Evolutionary conservation across 1,284 basidiomycete species (phyloP), one percentile per base, ranked within the genome.

Genomic region (Ustilago hordei): DNA sequence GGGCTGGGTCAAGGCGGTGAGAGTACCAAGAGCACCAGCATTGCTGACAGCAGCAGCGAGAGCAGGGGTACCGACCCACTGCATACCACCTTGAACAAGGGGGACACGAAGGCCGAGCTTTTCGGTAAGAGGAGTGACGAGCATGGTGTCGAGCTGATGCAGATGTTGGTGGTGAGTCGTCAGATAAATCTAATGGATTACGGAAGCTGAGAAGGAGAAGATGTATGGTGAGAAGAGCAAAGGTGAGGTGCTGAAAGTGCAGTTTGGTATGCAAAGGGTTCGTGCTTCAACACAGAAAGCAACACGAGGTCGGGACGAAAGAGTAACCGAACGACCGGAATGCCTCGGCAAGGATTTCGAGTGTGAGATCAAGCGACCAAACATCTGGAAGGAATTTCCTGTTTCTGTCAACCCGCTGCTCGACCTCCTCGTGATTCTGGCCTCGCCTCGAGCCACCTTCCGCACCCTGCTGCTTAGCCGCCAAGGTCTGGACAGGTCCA

Each of bases 1-100:
- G 0, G 95, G 94, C 85, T 97, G 94, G 0, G 95, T 93, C 23
- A 90, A 89, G 1, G 94, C 95, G 2, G 95, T 97, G 61, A 97
- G 88, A 69, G 97, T 90, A 87, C 94, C 94, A 28, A 96, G 89
- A 28, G 92, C 95, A 7, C 95, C 95, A 0, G 93, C 94, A 67
- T 94, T 91, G 19, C 92, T 93, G 4, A 95, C 92, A 0, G 93
- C 94, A 13, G 93, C 91, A 43, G 89, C 92, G 13, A 95, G 89
- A 60, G 85, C 83, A 1, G 93, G 93, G 6, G 91, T 84, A 39
- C 93, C 93, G 55, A 95, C 92, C 93, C 91, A 93, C 43, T 80
- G 81, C 78, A 82, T 83, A 35, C 80, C 79, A 34, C 84, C 82
- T 60, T 86, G 85, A 1, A 86, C 83, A 41, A 86, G 70, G 38